Evolutionary conservation across 2,329 filamentous ascomycete species (phyloP), one percentile per base, ranked within the genome.

Genomic region (Onygenales sp.): DNA sequence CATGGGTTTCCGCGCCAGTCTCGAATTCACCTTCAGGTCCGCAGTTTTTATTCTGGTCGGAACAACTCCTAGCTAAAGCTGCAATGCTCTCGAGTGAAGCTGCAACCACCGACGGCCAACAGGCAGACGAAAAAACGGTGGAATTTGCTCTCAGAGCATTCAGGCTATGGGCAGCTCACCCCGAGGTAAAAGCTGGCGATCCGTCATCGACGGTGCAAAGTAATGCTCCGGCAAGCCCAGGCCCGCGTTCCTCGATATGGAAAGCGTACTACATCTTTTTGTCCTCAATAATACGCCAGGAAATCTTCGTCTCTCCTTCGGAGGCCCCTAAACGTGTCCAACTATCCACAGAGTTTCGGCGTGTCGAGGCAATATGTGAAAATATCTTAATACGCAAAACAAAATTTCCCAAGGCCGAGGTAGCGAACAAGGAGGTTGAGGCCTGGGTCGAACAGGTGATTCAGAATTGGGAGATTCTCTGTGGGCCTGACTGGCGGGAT

Each of bases 381-480:
- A 78, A 78, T 13, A 75, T 93, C 3, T 74, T 98, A 31, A 76
- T 96, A 3, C 80, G 79, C 53, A 88, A 94, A 65, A 87, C 87
- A 0, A 77, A 79, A 32, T 98, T 98, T 61, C 93, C 93, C 0
- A 86, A 83, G 60, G 91, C 93, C 0, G 85, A 87, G 42, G 83
- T 93, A 62, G 78, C 82, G 50, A 89, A 91, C 54, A 74, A 80
- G 44, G 87, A 92, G 64, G 81, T 97, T 2, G 92, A 97, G 66
- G 74, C 76, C 7, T 97, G 93, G 77, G 83, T 90, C 17, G 81
- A 87, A 57, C 79, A 85, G 52, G 86, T 89, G 8, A 84, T 95
- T 64, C 77, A 76, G 58, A 97, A 97, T 66, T 98, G 93, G 93
- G 76, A 80, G 49, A 76, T 93, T 36, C 70, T 96, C 6, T 89